Base-by-base conservation (phyloP, 179 eudicot genomes). In the Silene vulgaris region DNA sequence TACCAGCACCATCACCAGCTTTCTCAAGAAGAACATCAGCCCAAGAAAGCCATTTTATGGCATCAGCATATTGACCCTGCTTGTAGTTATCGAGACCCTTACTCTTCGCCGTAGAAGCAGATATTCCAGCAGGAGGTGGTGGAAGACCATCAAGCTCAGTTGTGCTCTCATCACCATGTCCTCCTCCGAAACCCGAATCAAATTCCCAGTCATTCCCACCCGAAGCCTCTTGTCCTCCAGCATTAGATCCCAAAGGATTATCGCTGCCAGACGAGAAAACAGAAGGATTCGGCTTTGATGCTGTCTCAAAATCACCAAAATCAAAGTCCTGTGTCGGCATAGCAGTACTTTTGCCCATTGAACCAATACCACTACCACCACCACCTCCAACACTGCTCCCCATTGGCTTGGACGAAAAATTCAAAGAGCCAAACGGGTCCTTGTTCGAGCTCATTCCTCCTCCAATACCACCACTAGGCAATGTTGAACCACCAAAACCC, bases 11-110 rank as follows among this genome's bases (percentile, higher is more conserved):
- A 63, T 92, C 89, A 72, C 91, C 88, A 43, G 86, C 77, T 87
- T 86, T 90, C 80, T 86, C 97, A 1, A 88, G 80, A 66, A 94
- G 97, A 78, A 88, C 56, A 57, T 88, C 87, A 79, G 98, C 97
- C 98, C 98, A 94, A 74, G 97, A 94, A 74, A 94, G 90, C 98
- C 98, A 94, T 78, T 94, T 94, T 43, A 94, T 94, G 40, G 98
- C 98, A 89, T 94, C 97, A 17, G 96, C 89, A 84, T 79, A 94
- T 61, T 92, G 98, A 56, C 98, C 98, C 70, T 89, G 90, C 78
- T 92, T 94, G 77, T 94, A 85, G 76, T 87, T 88, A 75, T 94
- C 98, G 87, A 90, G 77, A 30, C 97, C 98, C 84, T 94, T 94
- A 56, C 37, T 84, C 82, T 89, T 92, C 0, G 98, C 98, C 16